Evolutionary conservation across 371 early-diverging fungal genomes (phyloP).

Genomic region (Haplosporangium sp.): DNA sequence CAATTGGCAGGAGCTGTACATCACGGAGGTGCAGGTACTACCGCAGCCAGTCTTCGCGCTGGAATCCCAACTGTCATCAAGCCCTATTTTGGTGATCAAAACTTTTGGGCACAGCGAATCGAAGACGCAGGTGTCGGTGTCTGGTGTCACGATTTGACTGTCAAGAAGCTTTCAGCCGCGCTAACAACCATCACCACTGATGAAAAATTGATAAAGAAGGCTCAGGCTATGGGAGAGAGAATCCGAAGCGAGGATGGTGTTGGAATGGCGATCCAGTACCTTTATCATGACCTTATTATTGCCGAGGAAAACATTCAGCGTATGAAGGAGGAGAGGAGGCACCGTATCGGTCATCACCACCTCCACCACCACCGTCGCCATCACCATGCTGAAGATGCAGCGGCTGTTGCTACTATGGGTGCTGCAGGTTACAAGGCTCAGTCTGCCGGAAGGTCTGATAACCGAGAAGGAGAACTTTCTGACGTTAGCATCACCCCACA

Average conservation of each 20-base stretch:
- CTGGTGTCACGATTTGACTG: constrained; percentile 69
- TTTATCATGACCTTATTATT: constrained; percentile 73
- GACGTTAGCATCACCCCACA: too few relatives aligned
- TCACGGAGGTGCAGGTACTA: constrained; percentile 92
- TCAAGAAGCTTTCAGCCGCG: constrained; percentile 68
- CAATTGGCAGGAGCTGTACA: constrained; percentile 82
- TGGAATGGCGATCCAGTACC: constrained; percentile 69
- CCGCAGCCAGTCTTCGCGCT: constrained; percentile 82
- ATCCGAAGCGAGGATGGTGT: constrained; percentile 75
- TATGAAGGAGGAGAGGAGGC: too few relatives aligned
- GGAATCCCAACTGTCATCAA: constrained; percentile 83
- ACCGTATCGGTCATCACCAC: too few relatives aligned
- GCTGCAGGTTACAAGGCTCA: too few relatives aligned
- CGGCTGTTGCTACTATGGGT: too few relatives aligned
- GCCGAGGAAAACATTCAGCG: constrained; percentile 52
- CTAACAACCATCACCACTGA: constrained; percentile 73
- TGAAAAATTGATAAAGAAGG: constrained; percentile 68
- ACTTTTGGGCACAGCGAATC: constrained; percentile 83
- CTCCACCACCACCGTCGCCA: too few relatives aligned
- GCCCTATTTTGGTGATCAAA: constrained; percentile 91
- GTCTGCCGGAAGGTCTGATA: constrained; percentile 13
- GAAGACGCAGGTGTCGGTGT: constrained; percentile 74
- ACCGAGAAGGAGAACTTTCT: constrained; percentile 32
- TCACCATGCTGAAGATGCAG: too few relatives aligned
- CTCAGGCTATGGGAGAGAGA: constrained; percentile 66